phyloP scores from a whole-genome alignment of 2,329 filamentous ascomycete genomes.

The Calonectria leucothoes region DNA sequence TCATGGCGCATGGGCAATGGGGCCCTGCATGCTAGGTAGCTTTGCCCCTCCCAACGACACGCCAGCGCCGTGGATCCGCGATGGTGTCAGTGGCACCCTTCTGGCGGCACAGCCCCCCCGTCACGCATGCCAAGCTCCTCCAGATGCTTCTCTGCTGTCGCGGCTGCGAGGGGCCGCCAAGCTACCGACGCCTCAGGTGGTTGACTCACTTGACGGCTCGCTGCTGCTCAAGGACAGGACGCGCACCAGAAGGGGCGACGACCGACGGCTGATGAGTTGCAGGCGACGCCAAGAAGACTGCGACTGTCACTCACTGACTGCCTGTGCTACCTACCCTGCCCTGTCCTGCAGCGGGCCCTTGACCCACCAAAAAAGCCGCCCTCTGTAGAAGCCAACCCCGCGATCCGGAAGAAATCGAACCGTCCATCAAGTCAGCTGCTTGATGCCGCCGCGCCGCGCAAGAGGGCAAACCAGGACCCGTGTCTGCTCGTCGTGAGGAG shows the following conservation, averaged over 20 bases:
- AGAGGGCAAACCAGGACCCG: not conserved
- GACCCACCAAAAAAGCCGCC: not conserved
- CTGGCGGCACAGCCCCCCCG: conserved; percentile 9
- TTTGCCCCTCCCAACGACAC: not conserved
- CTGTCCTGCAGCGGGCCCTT: not conserved
- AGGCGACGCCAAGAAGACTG: not conserved
- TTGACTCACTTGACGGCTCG: not conserved
- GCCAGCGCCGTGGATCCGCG: conserved; percentile 8
- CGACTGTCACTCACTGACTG: too few relatives aligned
- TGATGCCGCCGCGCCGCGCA: not conserved
- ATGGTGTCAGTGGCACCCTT: conserved; percentile 20
- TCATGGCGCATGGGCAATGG: conserved; percentile 2
- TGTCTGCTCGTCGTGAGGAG: not conserved
- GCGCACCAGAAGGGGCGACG: not conserved
- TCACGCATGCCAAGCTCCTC: conserved; percentile 13
- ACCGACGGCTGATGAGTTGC: not conserved
- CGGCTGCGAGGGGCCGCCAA: conserved; percentile 1
- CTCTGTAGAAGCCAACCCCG: conserved; percentile 2
- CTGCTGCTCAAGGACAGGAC: not conserved
- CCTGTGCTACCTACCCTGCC: not conserved
- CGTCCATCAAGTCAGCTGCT: not conserved
- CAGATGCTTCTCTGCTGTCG: not conserved
- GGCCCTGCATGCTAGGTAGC: not conserved
- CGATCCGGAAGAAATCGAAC: conserved; percentile 6
- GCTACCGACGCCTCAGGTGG: not conserved